Conservation (phyloP, 805 yeast species). For the Zygotorulaspora chibaensis region DNA sequence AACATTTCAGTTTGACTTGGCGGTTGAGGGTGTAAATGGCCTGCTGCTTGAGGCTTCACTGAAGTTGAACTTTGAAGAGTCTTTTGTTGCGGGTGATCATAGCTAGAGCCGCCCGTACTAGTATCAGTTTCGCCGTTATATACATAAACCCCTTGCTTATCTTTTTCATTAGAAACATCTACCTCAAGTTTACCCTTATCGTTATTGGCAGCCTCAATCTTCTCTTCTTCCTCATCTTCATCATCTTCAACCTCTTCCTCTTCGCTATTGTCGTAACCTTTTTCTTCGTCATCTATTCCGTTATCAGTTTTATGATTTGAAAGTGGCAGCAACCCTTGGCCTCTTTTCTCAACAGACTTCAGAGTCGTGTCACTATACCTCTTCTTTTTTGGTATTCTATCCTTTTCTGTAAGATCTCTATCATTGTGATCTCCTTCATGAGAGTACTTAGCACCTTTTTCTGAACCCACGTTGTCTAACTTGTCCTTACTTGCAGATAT, state of each 20-base stretch:
- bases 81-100: conserved; percentile 11
- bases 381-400: conserved; percentile 1
- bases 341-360: conserved; percentile 1
- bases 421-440: background rate
- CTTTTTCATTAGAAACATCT: conserved; percentile 19
- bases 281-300: conserved; percentile 15
- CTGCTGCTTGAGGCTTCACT: conserved; percentile 7
- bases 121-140: conserved; percentile 30
- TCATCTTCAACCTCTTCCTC: conserved; percentile 6
- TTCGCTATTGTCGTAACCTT: conserved; percentile 7
- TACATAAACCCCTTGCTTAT: conserved; percentile 22
- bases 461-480: background rate
- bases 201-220: background rate
- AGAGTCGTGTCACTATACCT: conserved; percentile 5
- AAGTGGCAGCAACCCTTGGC: conserved; percentile 5
- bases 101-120: conserved; percentile 26
- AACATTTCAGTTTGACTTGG: background rate
- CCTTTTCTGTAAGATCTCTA: background rate
- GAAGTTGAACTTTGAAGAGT: conserved; percentile 7
- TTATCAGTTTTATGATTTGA: conserved; percentile 8
- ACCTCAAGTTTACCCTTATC: conserved; percentile 15
- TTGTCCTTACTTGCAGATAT: background rate
- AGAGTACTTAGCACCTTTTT: background rate
- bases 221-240: conserved; percentile 4
- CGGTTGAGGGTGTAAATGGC: background rate